These are phyloP conservation scores for Rhazya stricta DNA, from an alignment of 257 asterid genomes.

Conservation along the genomic window DNA sequence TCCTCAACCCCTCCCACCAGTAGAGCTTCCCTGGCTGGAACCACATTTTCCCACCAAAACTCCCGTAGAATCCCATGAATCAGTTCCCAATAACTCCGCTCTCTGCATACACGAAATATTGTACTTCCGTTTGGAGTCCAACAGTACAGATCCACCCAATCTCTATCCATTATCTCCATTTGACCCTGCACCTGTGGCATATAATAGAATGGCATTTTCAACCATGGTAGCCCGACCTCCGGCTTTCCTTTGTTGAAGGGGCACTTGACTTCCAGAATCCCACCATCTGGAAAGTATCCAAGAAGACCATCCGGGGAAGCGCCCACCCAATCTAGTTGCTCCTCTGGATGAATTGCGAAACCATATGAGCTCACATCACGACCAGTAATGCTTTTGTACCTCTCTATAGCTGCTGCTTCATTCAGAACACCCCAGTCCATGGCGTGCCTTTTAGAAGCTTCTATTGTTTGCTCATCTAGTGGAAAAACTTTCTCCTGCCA, in stretches of 20 bases:
- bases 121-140: constrained; percentile 96
- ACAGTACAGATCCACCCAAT: constrained; percentile 90
- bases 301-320: constrained; percentile 95
- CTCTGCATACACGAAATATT: constrained; percentile 68
- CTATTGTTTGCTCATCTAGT: constrained; percentile 24
- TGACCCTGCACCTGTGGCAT: constrained; percentile 99
- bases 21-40: constrained; percentile 81
- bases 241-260: constrained; percentile 94
- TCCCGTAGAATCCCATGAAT: constrained; percentile 63
- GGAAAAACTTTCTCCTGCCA: constrained; percentile 83
- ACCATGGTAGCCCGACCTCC: constrained; percentile 74
- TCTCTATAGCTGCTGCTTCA: constrained; percentile 73
- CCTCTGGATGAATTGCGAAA: constrained; percentile 71
- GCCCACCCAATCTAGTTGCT: constrained; percentile 67
- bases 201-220: constrained; percentile 76
- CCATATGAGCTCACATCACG: constrained; percentile 72
- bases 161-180: constrained; percentile 91
- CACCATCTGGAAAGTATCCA: constrained; percentile 58
- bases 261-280: constrained; percentile 91
- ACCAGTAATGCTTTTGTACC: constrained; percentile 80
- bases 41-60: constrained; percentile 95
- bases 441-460: constrained; percentile 42
- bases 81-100: constrained; percentile 63
- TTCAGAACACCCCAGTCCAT: constrained; percentile 95
- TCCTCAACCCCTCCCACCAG: constrained; percentile 60